These are phyloP conservation scores for Candida coleopterorum DNA, from an alignment of 805 yeast species.

Conservation along the genomic window DNA sequence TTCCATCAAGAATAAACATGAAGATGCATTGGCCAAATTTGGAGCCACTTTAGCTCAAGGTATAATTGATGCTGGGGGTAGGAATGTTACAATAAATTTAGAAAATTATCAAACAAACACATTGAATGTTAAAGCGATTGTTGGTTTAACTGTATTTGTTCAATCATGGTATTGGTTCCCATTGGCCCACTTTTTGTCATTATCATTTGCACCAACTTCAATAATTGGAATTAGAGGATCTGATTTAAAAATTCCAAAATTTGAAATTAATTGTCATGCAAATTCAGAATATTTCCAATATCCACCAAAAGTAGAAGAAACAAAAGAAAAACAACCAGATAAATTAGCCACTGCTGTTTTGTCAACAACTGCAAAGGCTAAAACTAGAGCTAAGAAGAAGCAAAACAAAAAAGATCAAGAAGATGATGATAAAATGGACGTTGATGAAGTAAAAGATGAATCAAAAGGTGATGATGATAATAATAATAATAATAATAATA, in stretches of 20 bases:
- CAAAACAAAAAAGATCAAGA: conserved; percentile 47
- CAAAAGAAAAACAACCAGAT: conserved; percentile 77
- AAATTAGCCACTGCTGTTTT: conserved; percentile 89
- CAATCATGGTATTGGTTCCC: conserved; percentile 99
- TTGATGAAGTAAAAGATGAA: conserved; percentile 15
- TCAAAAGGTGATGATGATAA: conserved; percentile 11
- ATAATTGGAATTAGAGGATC: conserved; percentile 68
- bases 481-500: conserved; percentile 13
- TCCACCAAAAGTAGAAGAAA: conserved; percentile 82
- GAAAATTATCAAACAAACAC: conserved; percentile 89
- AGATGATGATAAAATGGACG: conserved; percentile 42
- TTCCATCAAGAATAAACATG: conserved; percentile 82
- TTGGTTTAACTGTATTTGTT: conserved; percentile 82
- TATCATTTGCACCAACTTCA: conserved; percentile 90
- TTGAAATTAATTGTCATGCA: conserved; percentile 75
- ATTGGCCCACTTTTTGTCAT: conserved; percentile 82
- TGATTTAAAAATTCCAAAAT: conserved; percentile 82
- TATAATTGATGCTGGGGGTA: conserved; percentile 97
- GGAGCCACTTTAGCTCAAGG: conserved; percentile 98
- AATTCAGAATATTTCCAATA: conserved; percentile 78
- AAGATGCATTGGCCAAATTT: conserved; percentile 94
- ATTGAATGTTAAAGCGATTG: conserved; percentile 83
- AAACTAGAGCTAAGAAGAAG: conserved; percentile 77
- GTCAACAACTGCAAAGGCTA: conserved; percentile 91
- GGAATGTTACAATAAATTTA: conserved; percentile 89